Percentiles rank a stretch among this genome's conserved stretches.
Conservation (phyloP, 129 eudicot genomes). For the Smallanthus sonchifolius region DNA sequence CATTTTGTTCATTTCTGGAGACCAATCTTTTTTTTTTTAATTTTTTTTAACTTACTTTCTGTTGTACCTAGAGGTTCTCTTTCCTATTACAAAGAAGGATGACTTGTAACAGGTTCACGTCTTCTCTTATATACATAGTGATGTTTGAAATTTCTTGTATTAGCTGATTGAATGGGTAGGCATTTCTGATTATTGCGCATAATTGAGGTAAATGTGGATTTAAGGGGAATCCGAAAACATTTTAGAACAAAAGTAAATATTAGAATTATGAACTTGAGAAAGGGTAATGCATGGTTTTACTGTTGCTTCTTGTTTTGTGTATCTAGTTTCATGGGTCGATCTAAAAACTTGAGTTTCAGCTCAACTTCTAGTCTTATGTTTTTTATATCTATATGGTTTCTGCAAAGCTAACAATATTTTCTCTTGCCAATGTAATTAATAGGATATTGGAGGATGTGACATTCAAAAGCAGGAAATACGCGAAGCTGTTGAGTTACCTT, state of each 20-base stretch:
- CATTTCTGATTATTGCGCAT: not conserved
- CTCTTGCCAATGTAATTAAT: not conserved
- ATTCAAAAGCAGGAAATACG: conserved; percentile 92
- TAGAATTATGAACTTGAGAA: conserved; percentile 1
- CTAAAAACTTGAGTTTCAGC: not conserved
- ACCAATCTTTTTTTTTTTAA: not conserved
- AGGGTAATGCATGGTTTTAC: not conserved
- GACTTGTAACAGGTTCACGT: not conserved
- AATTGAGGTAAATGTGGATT: not conserved
- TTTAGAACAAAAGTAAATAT: not conserved
- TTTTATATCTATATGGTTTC: not conserved
- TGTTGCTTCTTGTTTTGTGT: conserved; percentile 3
- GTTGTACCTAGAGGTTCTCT: not conserved
- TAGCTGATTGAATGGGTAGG: not conserved
- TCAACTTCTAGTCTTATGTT: not conserved
- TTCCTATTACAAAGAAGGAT: not conserved
- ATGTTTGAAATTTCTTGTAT: not conserved
- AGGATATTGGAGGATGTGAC: conserved; percentile 97
- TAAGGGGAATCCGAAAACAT: not conserved
- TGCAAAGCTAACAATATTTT: not conserved
- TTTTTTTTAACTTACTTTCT: not conserved
- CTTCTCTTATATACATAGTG: not conserved
- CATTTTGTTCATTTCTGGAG: not conserved
- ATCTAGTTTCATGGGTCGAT: conserved; percentile 3
- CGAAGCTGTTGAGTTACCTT: conserved; percentile 88